Conservation (phyloP, 169 alveolate species). For the Plasmodium vinckei region DNA sequence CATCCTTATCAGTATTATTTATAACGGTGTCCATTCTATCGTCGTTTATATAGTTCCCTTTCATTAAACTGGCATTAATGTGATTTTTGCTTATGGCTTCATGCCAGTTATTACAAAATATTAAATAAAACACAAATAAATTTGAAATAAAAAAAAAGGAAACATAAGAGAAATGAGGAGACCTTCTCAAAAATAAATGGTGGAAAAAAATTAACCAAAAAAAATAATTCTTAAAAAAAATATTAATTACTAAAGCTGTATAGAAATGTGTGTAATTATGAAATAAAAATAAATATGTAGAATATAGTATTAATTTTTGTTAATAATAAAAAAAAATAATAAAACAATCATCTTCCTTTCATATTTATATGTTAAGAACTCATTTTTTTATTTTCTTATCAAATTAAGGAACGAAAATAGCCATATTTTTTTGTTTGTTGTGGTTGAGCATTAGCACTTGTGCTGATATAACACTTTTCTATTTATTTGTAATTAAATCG, state of each 20-base stretch:
- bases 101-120: slow-evolving; percentile 1
- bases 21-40: background rate
- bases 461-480: slow-evolving; percentile 1
- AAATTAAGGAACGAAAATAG: slow-evolving; percentile 1
- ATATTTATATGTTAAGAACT: background rate
- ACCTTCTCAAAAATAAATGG: background rate
- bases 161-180: background rate
- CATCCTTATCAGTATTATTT: background rate
- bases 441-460: background rate
- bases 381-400: slow-evolving; percentile 9
- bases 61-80: slow-evolving; percentile 4
- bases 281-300: slow-evolving; percentile 6
- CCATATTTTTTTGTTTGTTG: slow-evolving; percentile 17
- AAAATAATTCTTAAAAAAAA: background rate
- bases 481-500: background rate
- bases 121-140: background rate
- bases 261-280: background rate
- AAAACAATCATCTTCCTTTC: slow-evolving; percentile 13
- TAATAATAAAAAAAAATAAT: slow-evolving; percentile 1
- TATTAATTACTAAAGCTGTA: background rate
- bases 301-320: slow-evolving; percentile 1
- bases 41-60: slow-evolving; percentile 30
- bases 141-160: background rate
- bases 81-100: slow-evolving; percentile 36
- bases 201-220: background rate